Percentiles rank a stretch among this genome's conserved stretches.
phyloP scores from a whole-genome alignment of 2,329 filamentous ascomycete species.

The Fonsecaea erecta region DNA sequence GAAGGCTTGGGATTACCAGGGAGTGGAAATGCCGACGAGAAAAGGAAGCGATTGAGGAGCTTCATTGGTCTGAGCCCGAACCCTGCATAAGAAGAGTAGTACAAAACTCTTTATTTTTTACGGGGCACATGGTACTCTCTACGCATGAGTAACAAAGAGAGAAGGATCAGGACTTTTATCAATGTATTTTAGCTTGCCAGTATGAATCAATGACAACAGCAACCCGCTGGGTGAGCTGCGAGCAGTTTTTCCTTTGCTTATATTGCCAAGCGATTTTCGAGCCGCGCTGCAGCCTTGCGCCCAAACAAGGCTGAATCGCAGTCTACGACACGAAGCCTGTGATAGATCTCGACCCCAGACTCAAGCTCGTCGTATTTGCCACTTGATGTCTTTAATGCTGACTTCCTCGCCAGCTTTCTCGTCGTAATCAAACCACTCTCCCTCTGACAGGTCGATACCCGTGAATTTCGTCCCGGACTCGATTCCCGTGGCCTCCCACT shows the following conservation, averaged over 20 bases:
- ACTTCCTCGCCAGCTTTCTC: constrained; percentile 92
- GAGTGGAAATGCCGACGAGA: no score
- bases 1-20: no score
- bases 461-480: constrained; percentile 84
- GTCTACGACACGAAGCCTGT: not conserved
- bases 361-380: constrained; percentile 77
- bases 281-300: not conserved
- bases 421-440: constrained; percentile 98
- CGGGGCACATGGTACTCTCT: no score
- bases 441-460: constrained; percentile 79
- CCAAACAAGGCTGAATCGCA: constrained; percentile 3
- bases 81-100: no score
- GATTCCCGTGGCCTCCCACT: constrained; percentile 82
- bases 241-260: not conserved
- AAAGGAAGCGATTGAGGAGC: no score
- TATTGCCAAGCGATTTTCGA: not conserved
- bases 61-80: no score
- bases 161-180: no score
- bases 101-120: no score
- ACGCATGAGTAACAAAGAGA: no score
- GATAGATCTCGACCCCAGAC: not conserved
- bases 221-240: no score
- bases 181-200: no score
- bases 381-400: constrained; percentile 85
- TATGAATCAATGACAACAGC: no score